Evolutionary conservation across 2,329 filamentous ascomycete species (phyloP).

Genomic region (Beauveria sp.): DNA sequence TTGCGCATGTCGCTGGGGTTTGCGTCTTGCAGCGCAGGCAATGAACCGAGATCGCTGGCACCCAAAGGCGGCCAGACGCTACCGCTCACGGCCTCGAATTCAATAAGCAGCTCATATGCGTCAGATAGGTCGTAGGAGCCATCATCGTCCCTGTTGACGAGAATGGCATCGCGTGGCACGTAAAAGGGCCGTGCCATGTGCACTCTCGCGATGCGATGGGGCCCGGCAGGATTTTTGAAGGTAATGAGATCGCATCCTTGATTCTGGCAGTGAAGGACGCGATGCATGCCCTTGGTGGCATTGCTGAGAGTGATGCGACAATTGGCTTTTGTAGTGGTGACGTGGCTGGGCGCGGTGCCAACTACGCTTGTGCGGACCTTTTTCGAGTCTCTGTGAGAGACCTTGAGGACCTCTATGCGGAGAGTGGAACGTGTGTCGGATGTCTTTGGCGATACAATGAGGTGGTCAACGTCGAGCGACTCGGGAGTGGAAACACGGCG

Average conservation of each 20-base stretch:
- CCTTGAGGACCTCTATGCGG: conserved; percentile 45
- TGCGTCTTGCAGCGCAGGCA: neutral
- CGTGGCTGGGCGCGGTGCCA: conserved; percentile 22
- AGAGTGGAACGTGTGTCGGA: conserved; percentile 33
- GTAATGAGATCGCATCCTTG: conserved; percentile 46
- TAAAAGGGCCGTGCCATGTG: conserved; percentile 42
- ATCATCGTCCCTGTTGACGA: conserved; percentile 40
- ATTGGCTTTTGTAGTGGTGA: conserved; percentile 26
- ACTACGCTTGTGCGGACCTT: conserved; percentile 24
- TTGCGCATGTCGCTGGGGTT: conserved; percentile 15
- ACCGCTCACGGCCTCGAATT: conserved; percentile 44
- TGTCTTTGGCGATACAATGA: conserved; percentile 23
- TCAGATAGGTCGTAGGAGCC: conserved; percentile 40
- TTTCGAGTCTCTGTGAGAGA: conserved; percentile 41
- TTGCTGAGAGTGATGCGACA: conserved; percentile 32
- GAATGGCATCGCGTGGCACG: conserved; percentile 44
- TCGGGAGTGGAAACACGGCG: conserved; percentile 38
- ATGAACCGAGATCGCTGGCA: conserved; percentile 10
- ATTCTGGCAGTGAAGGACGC: conserved; percentile 45
- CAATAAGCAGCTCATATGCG: conserved; percentile 42
- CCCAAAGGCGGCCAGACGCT: conserved; percentile 46
- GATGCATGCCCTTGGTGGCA: conserved; percentile 26
- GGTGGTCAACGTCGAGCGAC: conserved; percentile 24
- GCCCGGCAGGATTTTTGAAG: conserved; percentile 39
- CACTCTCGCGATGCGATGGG: conserved; percentile 39